phyloP scores from a whole-genome alignment of 2,329 filamentous ascomycete genomes.

The Colletotrichum truncatum region DNA sequence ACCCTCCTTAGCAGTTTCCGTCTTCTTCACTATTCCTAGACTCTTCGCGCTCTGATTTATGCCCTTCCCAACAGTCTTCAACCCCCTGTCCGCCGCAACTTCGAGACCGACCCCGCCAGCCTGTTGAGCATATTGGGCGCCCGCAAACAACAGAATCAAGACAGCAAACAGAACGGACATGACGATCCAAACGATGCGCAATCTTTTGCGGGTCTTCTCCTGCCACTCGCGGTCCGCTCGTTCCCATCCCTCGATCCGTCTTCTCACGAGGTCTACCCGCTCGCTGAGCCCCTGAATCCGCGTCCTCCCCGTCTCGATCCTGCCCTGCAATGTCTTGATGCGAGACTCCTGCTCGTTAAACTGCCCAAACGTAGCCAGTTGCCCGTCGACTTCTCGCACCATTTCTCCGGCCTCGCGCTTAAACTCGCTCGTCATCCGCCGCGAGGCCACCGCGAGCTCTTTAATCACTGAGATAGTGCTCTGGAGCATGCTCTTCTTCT shows the following conservation, averaged over 20 bases:
- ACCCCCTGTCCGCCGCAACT: neutral
- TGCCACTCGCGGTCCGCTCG: slow-evolving; percentile 73
- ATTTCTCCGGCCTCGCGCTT: slow-evolving; percentile 66
- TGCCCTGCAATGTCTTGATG: slow-evolving; percentile 68
- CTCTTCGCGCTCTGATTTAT: neutral
- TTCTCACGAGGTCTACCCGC: slow-evolving; percentile 71
- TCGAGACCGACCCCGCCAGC: neutral
- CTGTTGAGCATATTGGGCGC: slow-evolving; percentile 41
- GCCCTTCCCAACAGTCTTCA: slow-evolving; percentile 1
- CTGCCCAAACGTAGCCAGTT: slow-evolving; percentile 67
- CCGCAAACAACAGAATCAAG: slow-evolving; percentile 53
- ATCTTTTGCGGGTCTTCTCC: slow-evolving; percentile 69
- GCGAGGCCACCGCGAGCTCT: slow-evolving; percentile 71
- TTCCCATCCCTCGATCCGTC: slow-evolving; percentile 74
- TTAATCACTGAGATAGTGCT: slow-evolving; percentile 71
- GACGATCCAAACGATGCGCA: slow-evolving; percentile 72
- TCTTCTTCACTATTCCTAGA: neutral
- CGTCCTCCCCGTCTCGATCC: slow-evolving; percentile 68
- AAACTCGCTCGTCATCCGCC: slow-evolving; percentile 67
- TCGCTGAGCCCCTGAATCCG: slow-evolving; percentile 68
- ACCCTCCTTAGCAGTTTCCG: slow-evolving; percentile 26
- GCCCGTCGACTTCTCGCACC: slow-evolving; percentile 66
- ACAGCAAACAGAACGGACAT: slow-evolving; percentile 59
- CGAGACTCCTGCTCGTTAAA: slow-evolving; percentile 73
- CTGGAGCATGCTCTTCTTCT: slow-evolving; percentile 72